Conservation (phyloP, 23 red algal species). For the Chondrus crispus region DNA sequence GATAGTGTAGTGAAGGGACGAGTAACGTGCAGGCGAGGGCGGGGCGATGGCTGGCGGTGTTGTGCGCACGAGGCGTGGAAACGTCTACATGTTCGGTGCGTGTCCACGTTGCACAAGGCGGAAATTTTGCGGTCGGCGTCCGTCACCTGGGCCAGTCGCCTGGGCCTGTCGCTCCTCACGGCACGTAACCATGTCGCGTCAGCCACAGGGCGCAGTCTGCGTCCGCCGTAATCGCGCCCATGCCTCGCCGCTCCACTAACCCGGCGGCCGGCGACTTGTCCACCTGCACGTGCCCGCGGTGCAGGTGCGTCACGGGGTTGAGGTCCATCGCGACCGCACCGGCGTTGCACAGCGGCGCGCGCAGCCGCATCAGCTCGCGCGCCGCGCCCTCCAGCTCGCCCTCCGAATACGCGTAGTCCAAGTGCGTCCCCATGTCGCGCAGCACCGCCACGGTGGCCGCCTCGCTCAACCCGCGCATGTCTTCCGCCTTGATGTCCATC, state of each 20-base stretch:
- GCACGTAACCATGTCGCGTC: not conserved
- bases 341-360: not conserved
- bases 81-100: too few relatives aligned
- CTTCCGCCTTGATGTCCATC: not conserved
- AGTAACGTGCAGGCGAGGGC: too few relatives aligned
- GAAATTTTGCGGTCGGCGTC: too few relatives aligned
- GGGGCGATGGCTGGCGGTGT: too few relatives aligned
- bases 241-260: not conserved
- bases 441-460: not conserved
- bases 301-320: slow-evolving; percentile 29
- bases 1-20: not conserved
- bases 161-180: too few relatives aligned
- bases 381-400: slow-evolving; percentile 8
- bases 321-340: not conserved
- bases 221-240: slow-evolving; percentile 6
- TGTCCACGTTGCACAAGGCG: too few relatives aligned
- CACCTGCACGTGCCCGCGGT: not conserved
- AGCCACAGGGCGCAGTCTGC: not conserved
- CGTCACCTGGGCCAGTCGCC: too few relatives aligned
- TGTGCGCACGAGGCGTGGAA: too few relatives aligned
- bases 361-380: slow-evolving; percentile 14
- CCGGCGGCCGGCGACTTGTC: not conserved
- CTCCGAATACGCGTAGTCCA: not conserved
- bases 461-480: not conserved
- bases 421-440: not conserved